Evolutionary conservation across 179 eudicot genomes (phyloP), one percentile per base, ranked within the genome.

Genomic region (Beta lomatogona): DNA sequence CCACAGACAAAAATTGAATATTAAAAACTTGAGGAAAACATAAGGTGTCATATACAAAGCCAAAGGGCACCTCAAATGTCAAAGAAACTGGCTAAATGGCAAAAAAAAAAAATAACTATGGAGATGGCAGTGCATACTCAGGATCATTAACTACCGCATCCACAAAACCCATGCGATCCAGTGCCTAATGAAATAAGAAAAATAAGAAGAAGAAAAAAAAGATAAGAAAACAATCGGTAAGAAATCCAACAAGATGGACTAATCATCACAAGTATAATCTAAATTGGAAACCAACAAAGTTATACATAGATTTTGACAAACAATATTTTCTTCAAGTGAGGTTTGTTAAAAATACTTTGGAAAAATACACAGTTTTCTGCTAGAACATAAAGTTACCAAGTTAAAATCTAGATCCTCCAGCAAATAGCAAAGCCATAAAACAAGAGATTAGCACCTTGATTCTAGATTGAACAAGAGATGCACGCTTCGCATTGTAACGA

Each of bases 391-490:
- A 31, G n/a, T 65, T 65, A 4, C 67, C 54, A 28, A 36, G 9
- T 15, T 25, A 22, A 14, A 54, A 80, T 28, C 14, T 12, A 66
- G 54, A 80, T 54, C 65, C 53, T 73, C 83, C 57, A 64, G n/a
- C 10, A 59, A 6, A 14, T 53, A 66, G 55, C 21, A 67, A 66
- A 81, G 64, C 52, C 76, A 76, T 10, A 53, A 61, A 9, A 9
- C 16, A 76, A 28, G 25, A 28, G 25, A 83, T 58, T 44, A 60
- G 78, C 85, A 97, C 99, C 97, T 97, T 97, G 82, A 97, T 97
- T 88, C 99, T 91, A 73, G 99, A 97, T 83, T 97, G 99, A 81
- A 97, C 99, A 82, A 97, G 99, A 71, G 99, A 94, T 57, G 99
- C 99, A 83, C 99, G 98, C 92, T 97, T 97, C 58, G 99, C 99